Conservation (phyloP, 2,329 filamentous ascomycete genomes). For the Hyphodiscus sp. region DNA sequence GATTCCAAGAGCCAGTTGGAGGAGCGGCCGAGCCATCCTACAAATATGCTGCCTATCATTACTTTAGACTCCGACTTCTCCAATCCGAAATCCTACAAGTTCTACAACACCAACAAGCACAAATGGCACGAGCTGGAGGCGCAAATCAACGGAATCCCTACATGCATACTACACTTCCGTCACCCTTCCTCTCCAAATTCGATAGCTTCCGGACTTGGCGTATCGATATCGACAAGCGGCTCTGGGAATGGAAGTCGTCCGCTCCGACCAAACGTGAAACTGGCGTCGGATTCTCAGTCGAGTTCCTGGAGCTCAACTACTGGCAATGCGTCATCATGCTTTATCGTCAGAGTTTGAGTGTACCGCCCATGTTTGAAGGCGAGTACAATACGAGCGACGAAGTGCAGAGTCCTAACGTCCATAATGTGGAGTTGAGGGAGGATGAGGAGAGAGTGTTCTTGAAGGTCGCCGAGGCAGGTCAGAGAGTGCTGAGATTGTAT, state of each 20-base stretch:
- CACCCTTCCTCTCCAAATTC: conserved; percentile 78
- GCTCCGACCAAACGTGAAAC: conserved; percentile 73
- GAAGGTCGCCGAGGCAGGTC: conserved; percentile 91
- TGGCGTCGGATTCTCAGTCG: conserved; percentile 80
- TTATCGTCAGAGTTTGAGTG: conserved; percentile 82
- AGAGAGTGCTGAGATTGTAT: conserved; percentile 87
- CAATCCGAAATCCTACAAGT: conserved; percentile 96
- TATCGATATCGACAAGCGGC: conserved; percentile 73
- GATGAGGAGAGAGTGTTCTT: conserved; percentile 90
- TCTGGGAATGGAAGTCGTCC: conserved; percentile 80
- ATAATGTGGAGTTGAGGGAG: conserved; percentile 60
- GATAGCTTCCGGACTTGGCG: conserved; percentile 85
- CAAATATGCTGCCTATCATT: conserved; percentile 86
- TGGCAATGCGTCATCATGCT: conserved; percentile 97
- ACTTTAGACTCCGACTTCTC: conserved; percentile 78
- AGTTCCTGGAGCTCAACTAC: conserved; percentile 92
- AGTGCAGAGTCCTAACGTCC: conserved; percentile 55
- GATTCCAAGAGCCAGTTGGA: conserved; percentile 53
- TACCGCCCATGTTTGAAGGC: conserved; percentile 76
- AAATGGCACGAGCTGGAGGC: conserved; percentile 62
- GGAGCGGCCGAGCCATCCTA: conserved; percentile 66
- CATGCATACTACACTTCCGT: conserved; percentile 73
- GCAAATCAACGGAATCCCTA: conserved; percentile 61
- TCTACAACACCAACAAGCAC: conserved; percentile 83
- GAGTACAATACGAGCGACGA: conserved; percentile 65